These are phyloP conservation scores for Diutina scorzettiae DNA, from an alignment of 1,139 yeast species.

Conservation along the genomic window DNA sequence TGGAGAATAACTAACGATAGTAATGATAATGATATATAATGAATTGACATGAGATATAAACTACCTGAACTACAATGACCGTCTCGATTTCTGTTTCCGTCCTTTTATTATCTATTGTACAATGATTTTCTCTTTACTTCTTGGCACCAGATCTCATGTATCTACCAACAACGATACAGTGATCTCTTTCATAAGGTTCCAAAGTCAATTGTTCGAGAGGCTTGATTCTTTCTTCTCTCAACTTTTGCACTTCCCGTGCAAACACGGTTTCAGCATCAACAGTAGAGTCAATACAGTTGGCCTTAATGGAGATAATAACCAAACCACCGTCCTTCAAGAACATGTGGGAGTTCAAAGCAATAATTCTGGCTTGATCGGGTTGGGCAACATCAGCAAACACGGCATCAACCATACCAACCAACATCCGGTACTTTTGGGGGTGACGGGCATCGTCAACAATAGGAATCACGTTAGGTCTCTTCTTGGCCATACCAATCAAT, in stretches of 20 bases:
- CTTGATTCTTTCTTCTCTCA: slow-evolving; percentile 97
- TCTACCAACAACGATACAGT: slow-evolving; percentile 95
- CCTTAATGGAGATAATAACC: slow-evolving; percentile 95
- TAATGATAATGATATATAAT: no score
- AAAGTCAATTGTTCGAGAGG: slow-evolving; percentile 96
- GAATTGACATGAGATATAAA: no score
- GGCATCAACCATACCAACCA: slow-evolving; percentile 95
- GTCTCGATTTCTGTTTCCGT: background rate
- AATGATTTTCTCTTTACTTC: slow-evolving; percentile 19
- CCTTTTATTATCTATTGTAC: slow-evolving; percentile 4
- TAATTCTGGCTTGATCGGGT: slow-evolving; percentile 99
- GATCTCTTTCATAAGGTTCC: slow-evolving; percentile 99
- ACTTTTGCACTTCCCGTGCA: slow-evolving; percentile 97
- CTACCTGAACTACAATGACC: no score
- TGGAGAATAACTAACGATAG: no score
- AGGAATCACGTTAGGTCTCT: slow-evolving; percentile 98
- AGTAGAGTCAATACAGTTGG: slow-evolving; percentile 99
- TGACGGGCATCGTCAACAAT: slow-evolving; percentile 99
- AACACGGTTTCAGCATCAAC: slow-evolving; percentile 98
- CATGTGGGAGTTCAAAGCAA: slow-evolving; percentile 94
- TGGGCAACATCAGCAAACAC: slow-evolving; percentile 99
- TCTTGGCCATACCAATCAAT: slow-evolving; percentile 98
- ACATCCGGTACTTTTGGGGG: slow-evolving; percentile 99
- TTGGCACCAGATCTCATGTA: slow-evolving; percentile 84
- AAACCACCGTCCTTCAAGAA: slow-evolving; percentile 98